A percentile compares a stretch with the other conserved stretches of the same genome.
Conservation (phyloP, 1,284 basidiomycete genomes). For the Exsudoporus floridanus region DNA sequence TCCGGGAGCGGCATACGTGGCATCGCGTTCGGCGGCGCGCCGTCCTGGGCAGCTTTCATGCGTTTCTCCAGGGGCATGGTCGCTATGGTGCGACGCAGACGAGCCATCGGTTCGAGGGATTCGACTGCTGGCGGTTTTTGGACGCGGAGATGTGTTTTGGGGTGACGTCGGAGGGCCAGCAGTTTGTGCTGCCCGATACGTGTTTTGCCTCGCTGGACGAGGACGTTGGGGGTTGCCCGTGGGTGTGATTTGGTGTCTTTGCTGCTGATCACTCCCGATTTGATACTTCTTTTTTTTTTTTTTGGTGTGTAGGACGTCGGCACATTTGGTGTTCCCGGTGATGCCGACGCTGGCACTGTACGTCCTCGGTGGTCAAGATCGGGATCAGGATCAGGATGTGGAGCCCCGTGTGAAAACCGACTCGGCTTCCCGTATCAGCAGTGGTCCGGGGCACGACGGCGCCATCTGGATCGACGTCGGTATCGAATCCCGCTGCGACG, state of each 20-base stretch:
- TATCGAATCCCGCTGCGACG: conserved; percentile 48
- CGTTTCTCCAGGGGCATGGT: conserved; percentile 25
- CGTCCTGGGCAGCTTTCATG: conserved; percentile 28
- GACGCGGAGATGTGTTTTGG: conserved; percentile 38
- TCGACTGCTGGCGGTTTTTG: conserved; percentile 33
- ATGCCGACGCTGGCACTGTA: conserved; percentile 52
- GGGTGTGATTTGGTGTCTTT: conserved; percentile 2
- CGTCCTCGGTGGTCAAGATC: conserved; percentile 37
- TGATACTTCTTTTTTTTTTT: background rate
- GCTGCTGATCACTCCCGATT: background rate
- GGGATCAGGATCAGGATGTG: conserved; percentile 1
- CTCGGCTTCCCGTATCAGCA: background rate
- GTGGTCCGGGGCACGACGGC: background rate
- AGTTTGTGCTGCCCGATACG: conserved; percentile 38
- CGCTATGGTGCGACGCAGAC: background rate
- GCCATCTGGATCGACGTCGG: conserved; percentile 43
- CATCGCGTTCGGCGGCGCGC: conserved; percentile 32
- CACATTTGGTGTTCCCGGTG: conserved; percentile 53
- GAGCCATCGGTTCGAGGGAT: conserved; percentile 16
- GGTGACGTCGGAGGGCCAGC: conserved; percentile 36
- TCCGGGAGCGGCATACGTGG: conserved; percentile 28
- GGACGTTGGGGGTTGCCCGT: conserved; percentile 31
- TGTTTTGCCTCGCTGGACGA: conserved; percentile 39
- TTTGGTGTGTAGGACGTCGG: conserved; percentile 37
- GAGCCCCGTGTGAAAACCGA: background rate